Conservation (phyloP, 371 early-diverging fungal species). For the Thermomucor indicae-seudaticae region DNA sequence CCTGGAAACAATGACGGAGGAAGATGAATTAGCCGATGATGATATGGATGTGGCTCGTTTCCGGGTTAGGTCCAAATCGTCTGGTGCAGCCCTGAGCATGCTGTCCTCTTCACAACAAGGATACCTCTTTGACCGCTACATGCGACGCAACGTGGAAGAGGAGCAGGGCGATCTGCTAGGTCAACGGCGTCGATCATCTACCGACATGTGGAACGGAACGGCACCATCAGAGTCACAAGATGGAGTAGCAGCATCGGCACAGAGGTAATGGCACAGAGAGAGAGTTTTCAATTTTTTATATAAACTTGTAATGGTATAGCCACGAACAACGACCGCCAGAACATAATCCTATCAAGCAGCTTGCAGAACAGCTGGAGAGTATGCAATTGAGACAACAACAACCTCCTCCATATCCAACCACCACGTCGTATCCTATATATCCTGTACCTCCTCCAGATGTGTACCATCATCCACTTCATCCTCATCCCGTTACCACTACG, state of each 20-base stretch:
- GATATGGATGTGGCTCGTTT: slow-evolving; percentile 8
- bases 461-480: slow-evolving; percentile 2
- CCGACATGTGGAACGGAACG: too few species aligned
- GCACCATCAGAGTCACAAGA: too few species aligned
- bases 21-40: slow-evolving; percentile 18
- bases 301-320: background rate
- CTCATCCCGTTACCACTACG: background rate
- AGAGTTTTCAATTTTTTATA: too few species aligned
- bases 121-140: background rate
- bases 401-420: background rate
- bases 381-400: slow-evolving; percentile 2
- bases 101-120: slow-evolving; percentile 31
- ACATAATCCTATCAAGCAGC: slow-evolving; percentile 23
- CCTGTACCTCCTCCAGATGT: background rate
- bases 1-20: slow-evolving; percentile 39
- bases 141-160: background rate
- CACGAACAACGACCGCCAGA: slow-evolving; percentile 1
- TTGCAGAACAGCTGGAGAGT: slow-evolving; percentile 29
- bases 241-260: too few species aligned
- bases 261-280: too few species aligned
- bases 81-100: slow-evolving; percentile 43
- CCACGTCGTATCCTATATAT: too few species aligned
- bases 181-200: too few species aligned
- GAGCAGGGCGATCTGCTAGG: background rate
- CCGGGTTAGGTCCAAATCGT: slow-evolving; percentile 34